Conservation (phyloP, 805 yeast species). For the Ogataea nakhonphanomensis region DNA sequence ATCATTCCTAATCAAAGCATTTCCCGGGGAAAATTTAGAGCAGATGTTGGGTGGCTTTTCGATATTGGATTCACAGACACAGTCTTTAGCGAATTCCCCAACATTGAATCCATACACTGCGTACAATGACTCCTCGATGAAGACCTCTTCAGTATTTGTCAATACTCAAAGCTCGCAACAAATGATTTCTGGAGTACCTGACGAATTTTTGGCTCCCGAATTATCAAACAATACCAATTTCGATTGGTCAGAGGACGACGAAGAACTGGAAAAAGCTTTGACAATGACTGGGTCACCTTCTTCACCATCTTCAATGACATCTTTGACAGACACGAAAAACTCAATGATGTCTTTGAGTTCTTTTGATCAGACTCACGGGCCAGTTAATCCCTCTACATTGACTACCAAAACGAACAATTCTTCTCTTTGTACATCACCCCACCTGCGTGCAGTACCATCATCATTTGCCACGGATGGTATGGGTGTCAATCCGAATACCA, state of each 20-base stretch:
- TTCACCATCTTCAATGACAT: constrained; percentile 16
- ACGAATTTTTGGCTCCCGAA: constrained; percentile 24
- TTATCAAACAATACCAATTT: constrained; percentile 42
- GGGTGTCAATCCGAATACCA: constrained; percentile 52
- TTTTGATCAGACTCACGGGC: constrained; percentile 10
- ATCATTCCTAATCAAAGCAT: constrained; percentile 37
- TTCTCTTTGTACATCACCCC: constrained; percentile 24
- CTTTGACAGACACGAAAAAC: constrained; percentile 14
- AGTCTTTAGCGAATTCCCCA: constrained; percentile 17
- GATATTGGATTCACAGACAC: constrained; percentile 13
- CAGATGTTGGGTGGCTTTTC: constrained; percentile 22
- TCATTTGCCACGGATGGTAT: constrained; percentile 48
- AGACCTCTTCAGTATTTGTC: neutral
- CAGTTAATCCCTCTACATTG: constrained; percentile 5
- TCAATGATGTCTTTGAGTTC: constrained; percentile 19
- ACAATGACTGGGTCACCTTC: constrained; percentile 12
- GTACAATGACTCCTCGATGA: neutral
- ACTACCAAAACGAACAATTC: constrained; percentile 21
- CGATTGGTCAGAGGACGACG: constrained; percentile 58
- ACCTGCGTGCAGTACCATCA: constrained; percentile 19
- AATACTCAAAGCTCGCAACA: constrained; percentile 4
- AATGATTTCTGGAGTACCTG: constrained; percentile 25
- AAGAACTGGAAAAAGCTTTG: constrained; percentile 25
- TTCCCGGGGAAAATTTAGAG: constrained; percentile 47
- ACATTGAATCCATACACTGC: constrained; percentile 10